phyloP scores from a whole-genome alignment of 1,284 basidiomycete species.

The Puccinia polysora region DNA sequence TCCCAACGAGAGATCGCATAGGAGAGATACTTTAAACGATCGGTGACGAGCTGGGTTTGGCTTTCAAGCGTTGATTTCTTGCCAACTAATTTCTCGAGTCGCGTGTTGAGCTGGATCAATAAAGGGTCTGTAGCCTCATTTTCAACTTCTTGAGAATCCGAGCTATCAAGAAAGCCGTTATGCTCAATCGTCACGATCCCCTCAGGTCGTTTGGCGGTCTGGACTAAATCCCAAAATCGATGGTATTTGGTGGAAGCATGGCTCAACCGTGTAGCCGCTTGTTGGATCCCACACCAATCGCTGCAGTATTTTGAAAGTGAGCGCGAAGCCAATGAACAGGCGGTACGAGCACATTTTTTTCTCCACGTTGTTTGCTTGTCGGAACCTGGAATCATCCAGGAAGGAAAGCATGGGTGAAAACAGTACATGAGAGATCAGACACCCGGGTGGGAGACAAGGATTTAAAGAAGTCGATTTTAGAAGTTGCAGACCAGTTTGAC shows the following conservation, averaged over 20 bases:
- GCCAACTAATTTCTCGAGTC: slow-evolving; percentile 8
- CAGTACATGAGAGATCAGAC: background rate
- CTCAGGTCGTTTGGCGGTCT: slow-evolving; percentile 45
- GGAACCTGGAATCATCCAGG: background rate
- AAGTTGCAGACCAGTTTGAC: slow-evolving; percentile 11
- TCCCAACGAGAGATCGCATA: slow-evolving; percentile 38
- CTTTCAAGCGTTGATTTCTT: slow-evolving; percentile 18
- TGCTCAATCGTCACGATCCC: slow-evolving; percentile 46
- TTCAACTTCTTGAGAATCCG: background rate
- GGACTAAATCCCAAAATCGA: slow-evolving; percentile 36
- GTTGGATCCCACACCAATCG: slow-evolving; percentile 37
- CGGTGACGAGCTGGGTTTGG: slow-evolving; percentile 15
- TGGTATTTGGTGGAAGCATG: slow-evolving; percentile 8
- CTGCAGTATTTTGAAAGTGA: slow-evolving; percentile 38
- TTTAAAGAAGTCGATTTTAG: too few relatives aligned
- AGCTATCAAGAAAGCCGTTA: background rate
- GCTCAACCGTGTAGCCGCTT: slow-evolving; percentile 11
- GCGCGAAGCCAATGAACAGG: slow-evolving; percentile 23
- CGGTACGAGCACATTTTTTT: slow-evolving; percentile 22
- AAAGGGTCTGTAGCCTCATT: background rate
- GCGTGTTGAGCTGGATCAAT: background rate
- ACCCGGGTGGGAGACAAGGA: too few relatives aligned
- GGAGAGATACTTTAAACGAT: slow-evolving; percentile 16
- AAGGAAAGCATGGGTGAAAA: background rate
- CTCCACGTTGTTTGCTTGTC: slow-evolving; percentile 39